A percentile compares a stretch with the other conserved stretches of the same genome.
These are phyloP conservation scores for Lasiodiplodia hormozganensis DNA, from an alignment of 2,329 filamentous ascomycete species.

Conservation along the genomic window DNA sequence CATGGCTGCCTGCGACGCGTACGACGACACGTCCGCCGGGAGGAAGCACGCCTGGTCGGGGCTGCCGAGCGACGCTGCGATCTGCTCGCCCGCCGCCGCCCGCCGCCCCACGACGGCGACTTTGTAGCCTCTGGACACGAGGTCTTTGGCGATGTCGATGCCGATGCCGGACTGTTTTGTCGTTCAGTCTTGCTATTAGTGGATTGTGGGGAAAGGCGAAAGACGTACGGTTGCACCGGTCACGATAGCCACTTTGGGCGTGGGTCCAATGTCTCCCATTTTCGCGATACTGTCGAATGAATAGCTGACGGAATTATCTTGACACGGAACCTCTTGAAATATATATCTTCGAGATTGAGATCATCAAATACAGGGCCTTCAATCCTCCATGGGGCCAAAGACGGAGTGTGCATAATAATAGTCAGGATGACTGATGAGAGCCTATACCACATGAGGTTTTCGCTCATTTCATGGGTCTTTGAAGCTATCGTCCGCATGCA, in stretches of 20 bases:
- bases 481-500: no score
- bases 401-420: not conserved
- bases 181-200: not conserved
- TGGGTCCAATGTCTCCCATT: not conserved
- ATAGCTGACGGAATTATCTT: not conserved
- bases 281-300: no score
- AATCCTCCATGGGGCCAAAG: not conserved
- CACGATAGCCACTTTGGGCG: constrained; percentile 47
- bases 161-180: constrained; percentile 56
- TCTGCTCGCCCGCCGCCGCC: constrained; percentile 43
- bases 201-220: not conserved
- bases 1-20: constrained; percentile 51
- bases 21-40: constrained; percentile 55
- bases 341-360: not conserved
- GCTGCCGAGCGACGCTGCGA: constrained; percentile 33
- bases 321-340: not conserved
- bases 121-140: constrained; percentile 44
- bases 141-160: constrained; percentile 48
- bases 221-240: constrained; percentile 51
- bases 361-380: not conserved
- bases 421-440: not conserved
- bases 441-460: not conserved
- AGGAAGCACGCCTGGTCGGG: constrained; percentile 46
- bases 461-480: no score
- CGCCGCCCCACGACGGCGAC: constrained; percentile 52